Evolutionary conservation across 495 filamentous ascomycete species (phyloP).

Genomic region (Acidiella bohemica): DNA sequence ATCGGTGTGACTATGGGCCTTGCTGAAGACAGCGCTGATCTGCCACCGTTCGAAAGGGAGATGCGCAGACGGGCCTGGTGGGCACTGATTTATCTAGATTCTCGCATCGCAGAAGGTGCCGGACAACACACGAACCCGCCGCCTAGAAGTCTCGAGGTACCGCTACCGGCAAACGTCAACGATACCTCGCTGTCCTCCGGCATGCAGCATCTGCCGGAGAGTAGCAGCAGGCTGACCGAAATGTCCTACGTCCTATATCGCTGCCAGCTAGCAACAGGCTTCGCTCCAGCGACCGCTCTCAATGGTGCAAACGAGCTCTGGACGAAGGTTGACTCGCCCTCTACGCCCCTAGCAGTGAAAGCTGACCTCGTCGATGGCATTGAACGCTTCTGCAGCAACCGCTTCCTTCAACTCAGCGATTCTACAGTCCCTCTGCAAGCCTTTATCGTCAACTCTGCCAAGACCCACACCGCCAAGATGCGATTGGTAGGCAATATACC

Average conservation of each 20-base stretch:
- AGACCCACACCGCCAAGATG: conserved; percentile 1
- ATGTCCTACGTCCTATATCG: conserved; percentile 14
- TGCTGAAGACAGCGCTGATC: conserved; percentile 22
- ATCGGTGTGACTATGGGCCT: conserved; percentile 35
- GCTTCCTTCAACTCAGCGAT: conserved; percentile 22
- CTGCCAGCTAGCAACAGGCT: neutral
- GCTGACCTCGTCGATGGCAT: conserved; percentile 19
- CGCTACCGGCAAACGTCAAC: conserved; percentile 15
- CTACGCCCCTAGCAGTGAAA: conserved; percentile 15
- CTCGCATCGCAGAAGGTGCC: conserved; percentile 29
- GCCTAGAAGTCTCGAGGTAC: conserved; percentile 1
- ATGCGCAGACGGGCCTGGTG: conserved; percentile 30
- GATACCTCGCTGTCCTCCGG: conserved; percentile 10
- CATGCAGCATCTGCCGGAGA: conserved; percentile 6
- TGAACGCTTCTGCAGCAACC: conserved; percentile 19
- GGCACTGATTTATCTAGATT: conserved; percentile 24
- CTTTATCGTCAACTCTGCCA: conserved; percentile 11
- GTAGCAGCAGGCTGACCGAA: conserved; percentile 5
- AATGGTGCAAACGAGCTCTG: conserved; percentile 8
- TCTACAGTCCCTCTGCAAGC: conserved; percentile 25
- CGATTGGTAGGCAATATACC: conserved; percentile 4
- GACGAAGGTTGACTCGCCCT: conserved; percentile 14
- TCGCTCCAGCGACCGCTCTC: neutral
- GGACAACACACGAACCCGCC: conserved; percentile 47
- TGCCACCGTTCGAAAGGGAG: conserved; percentile 26